Percentiles rank a stretch among this genome's conserved stretches.
Conservation (phyloP, 768 basidiomycete species). For the Panaeolus papilionaceus region DNA sequence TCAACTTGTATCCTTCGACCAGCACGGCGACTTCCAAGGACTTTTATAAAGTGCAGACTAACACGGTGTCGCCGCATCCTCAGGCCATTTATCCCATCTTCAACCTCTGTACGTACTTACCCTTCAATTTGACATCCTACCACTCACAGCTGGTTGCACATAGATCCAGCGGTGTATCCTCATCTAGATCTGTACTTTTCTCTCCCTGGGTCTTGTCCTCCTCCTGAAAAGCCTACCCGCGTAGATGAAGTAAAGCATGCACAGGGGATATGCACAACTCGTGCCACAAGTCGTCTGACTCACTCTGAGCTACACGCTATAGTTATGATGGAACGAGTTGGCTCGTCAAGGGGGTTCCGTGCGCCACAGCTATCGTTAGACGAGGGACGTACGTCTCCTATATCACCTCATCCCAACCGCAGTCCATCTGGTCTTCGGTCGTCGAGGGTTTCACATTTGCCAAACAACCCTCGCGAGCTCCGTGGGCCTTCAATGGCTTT, state of each 20-base stretch:
- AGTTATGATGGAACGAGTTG: conserved; percentile 41
- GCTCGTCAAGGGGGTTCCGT: conserved; percentile 18
- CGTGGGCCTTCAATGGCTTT: background rate
- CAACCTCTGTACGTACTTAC: conserved; percentile 19
- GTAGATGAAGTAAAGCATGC: background rate
- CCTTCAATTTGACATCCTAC: background rate
- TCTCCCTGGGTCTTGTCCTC: background rate
- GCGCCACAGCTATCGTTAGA: background rate
- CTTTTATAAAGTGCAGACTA: background rate
- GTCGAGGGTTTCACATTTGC: background rate
- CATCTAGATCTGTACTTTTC: conserved; percentile 31
- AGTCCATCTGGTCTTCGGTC: background rate
- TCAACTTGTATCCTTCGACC: conserved; percentile 31
- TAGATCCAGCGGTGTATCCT: conserved; percentile 27
- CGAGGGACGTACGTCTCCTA: background rate
- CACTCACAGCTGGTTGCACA: background rate
- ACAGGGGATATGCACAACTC: background rate
- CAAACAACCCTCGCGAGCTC: background rate
- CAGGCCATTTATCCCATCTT: conserved; percentile 19
- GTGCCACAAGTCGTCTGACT: conserved; percentile 35
- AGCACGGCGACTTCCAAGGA: background rate
- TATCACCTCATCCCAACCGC: background rate
- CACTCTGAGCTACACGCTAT: conserved; percentile 42
- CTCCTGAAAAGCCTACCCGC: background rate
- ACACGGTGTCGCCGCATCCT: background rate